A percentile compares a stretch with the other conserved stretches of the same genome.
These are phyloP conservation scores for Pseudomonodictys pantanalensis DNA, from an alignment of 495 filamentous ascomycete genomes.

Conservation along the genomic window DNA sequence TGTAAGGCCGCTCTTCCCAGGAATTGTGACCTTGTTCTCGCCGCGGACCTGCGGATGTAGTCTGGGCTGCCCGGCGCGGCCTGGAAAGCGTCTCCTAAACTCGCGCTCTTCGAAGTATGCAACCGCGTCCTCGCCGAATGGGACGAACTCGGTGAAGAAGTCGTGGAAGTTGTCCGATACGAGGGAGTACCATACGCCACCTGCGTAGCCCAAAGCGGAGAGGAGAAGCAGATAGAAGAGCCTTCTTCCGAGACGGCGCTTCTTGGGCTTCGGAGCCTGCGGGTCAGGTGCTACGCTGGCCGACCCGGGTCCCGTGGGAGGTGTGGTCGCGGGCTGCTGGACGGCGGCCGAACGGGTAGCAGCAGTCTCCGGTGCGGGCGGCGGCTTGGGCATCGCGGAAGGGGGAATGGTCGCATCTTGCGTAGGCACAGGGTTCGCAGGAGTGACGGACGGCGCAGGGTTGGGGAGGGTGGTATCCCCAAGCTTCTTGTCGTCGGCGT, in stretches of 20 bases:
- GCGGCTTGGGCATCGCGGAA: slow-evolving; percentile 60
- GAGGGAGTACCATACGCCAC: slow-evolving; percentile 85
- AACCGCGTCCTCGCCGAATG: slow-evolving; percentile 90
- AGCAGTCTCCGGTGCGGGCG: slow-evolving; percentile 48
- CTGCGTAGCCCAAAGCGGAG: slow-evolving; percentile 73
- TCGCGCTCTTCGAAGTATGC: slow-evolving; percentile 97
- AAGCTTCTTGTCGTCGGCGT: slow-evolving; percentile 55
- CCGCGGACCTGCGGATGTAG: slow-evolving; percentile 46
- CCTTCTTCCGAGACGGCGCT: slow-evolving; percentile 73
- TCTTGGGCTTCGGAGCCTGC: slow-evolving; percentile 55
- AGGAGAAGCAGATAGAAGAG: slow-evolving; percentile 70
- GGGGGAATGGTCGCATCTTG: slow-evolving; percentile 48
- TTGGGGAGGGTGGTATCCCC: slow-evolving; percentile 41
- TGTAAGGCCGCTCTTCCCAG: slow-evolving; percentile 78
- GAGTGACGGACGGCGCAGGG: slow-evolving; percentile 49
- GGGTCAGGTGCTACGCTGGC: slow-evolving; percentile 44
- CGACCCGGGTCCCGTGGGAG: slow-evolving; percentile 42
- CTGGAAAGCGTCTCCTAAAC: slow-evolving; percentile 87
- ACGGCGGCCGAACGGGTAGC: slow-evolving; percentile 30
- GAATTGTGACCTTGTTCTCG: slow-evolving; percentile 74
- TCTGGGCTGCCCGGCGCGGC: slow-evolving; percentile 55
- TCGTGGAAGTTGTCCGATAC: slow-evolving; percentile 98
- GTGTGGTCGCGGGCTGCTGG: slow-evolving; percentile 36
- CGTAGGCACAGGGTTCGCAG: slow-evolving; percentile 44
- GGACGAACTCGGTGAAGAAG: slow-evolving; percentile 97